A percentile compares a stretch with the other conserved stretches of the same genome.
Evolutionary conservation across 208 protist species (phyloP).

Genomic region (Crithidia acanthocephali): DNA sequence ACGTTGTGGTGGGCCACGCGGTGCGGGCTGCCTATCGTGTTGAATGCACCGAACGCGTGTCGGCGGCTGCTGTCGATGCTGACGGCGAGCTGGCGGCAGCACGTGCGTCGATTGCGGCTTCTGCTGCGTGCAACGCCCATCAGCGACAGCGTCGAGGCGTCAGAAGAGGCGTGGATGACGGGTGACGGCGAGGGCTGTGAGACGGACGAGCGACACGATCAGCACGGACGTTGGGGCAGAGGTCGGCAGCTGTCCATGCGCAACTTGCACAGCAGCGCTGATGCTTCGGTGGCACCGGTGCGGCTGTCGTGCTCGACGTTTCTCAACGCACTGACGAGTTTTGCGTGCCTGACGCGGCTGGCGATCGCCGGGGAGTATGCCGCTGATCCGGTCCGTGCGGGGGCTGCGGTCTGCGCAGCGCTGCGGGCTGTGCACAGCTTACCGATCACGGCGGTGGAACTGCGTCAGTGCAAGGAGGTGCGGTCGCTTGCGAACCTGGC

Average conservation of each 20-base stretch:
- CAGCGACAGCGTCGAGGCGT: constrained; percentile 1
- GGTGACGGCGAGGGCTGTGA: background rate
- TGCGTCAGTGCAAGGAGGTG: background rate
- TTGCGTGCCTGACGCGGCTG: background rate
- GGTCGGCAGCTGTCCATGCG: background rate
- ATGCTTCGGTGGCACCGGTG: background rate
- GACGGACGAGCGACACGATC: background rate
- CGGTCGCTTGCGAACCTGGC: background rate
- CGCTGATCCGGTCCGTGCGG: background rate
- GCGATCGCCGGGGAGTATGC: constrained; percentile 10
- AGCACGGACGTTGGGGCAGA: background rate
- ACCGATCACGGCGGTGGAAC: background rate
- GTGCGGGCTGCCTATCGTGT: constrained; percentile 10
- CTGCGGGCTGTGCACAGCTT: background rate
- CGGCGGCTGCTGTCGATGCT: constrained; percentile 10
- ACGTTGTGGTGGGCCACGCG: constrained; percentile 15
- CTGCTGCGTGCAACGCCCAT: background rate
- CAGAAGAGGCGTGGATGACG: background rate
- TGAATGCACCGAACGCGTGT: constrained; percentile 16
- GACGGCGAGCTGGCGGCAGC: background rate
- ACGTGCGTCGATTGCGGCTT: constrained; percentile 6
- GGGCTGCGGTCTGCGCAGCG: background rate
- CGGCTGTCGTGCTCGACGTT: constrained; percentile 11
- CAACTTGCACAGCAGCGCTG: background rate
- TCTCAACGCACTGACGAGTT: constrained; percentile 16